Conservation (phyloP, 2,329 filamentous ascomycete genomes). For the Claviceps spartinae region DNA sequence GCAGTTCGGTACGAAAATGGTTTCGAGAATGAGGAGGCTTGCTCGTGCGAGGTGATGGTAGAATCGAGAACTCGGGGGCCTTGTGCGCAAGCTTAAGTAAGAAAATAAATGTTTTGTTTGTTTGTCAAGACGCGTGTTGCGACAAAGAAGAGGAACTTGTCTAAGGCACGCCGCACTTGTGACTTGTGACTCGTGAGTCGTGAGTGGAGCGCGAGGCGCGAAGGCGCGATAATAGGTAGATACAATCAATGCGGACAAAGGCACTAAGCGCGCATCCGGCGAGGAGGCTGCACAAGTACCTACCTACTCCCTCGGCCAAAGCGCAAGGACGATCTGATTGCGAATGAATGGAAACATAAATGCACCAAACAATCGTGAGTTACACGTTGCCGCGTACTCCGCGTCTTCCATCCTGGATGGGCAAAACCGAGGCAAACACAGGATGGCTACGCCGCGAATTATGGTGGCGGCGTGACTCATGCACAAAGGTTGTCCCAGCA, state of each 20-base stretch:
- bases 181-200: too few relatives aligned
- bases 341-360: too few relatives aligned
- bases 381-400: not conserved
- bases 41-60: not conserved
- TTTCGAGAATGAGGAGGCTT: not conserved
- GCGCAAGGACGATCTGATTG: too few relatives aligned
- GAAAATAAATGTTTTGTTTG: too few relatives aligned
- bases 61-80: not conserved
- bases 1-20: not conserved
- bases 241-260: too few relatives aligned
- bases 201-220: too few relatives aligned
- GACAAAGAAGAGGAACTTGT: not conserved
- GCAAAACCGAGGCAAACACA: not conserved
- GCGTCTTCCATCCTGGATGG: not conserved
- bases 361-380: too few relatives aligned
- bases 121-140: not conserved
- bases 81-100: not conserved
- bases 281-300: too few relatives aligned
- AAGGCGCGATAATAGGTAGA: too few relatives aligned
- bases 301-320: too few relatives aligned
- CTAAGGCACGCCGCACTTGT: too few relatives aligned
- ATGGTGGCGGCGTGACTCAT: not conserved
- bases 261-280: too few relatives aligned
- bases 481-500: conserved; percentile 4
- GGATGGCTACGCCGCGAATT: not conserved